Evolutionary conservation across 176 grass and related monocot species (phyloP).

Genomic region (Raddia guianensis): DNA sequence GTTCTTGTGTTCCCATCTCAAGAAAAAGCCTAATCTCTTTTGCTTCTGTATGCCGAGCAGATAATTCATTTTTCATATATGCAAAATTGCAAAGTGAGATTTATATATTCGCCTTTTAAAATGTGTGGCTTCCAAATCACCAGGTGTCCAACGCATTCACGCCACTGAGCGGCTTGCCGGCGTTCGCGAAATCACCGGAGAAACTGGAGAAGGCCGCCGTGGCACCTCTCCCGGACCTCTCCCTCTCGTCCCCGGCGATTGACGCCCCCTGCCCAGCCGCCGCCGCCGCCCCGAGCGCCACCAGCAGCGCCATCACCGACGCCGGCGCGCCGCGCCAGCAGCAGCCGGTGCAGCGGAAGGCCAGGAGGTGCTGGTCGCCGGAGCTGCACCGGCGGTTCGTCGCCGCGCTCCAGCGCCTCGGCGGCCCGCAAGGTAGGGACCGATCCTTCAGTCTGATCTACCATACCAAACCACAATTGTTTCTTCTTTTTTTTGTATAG

Average conservation of each 20-base stretch:
- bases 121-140: neutral
- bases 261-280: conserved; percentile 31
- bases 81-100: neutral
- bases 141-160: conserved; percentile 43
- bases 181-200: neutral
- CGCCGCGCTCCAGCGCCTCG: conserved; percentile 74
- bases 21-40: neutral
- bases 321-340: conserved; percentile 34
- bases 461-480: neutral
- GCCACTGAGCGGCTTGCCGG: conserved; percentile 11
- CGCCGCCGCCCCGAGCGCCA: conserved; percentile 20
- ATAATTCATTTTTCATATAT: neutral
- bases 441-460: neutral
- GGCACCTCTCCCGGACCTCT: conserved; percentile 46
- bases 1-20: neutral
- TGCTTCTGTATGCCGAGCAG: neutral
- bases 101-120: neutral
- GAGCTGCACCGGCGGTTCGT: conserved; percentile 85
- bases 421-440: conserved; percentile 65
- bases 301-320: conserved; percentile 38
- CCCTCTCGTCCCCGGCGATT: conserved; percentile 43
- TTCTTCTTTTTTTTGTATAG: neutral
- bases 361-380: conserved; percentile 81
- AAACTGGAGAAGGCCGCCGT: conserved; percentile 19
- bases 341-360: conserved; percentile 58